Conservation (phyloP, 1,284 basidiomycete genomes). For the Xanthoconium separans region DNA sequence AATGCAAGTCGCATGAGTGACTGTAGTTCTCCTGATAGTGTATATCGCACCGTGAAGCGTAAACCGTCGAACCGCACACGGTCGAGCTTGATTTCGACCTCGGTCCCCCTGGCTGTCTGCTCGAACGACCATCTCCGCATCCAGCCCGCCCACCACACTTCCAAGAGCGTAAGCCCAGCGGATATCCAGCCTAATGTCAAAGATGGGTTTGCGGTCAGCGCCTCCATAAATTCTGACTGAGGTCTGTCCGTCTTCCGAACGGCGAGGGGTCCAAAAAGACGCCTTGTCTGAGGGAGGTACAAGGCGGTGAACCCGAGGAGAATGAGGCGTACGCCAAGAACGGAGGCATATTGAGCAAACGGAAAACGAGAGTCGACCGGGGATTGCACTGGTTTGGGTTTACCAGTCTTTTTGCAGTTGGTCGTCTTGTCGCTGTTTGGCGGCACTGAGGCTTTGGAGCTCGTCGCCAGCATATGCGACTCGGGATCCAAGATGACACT, state of each 20-base stretch:
- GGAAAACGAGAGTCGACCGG: constrained; percentile 33
- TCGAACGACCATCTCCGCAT: constrained; percentile 54
- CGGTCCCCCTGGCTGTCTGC: constrained; percentile 24
- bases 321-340: constrained; percentile 69
- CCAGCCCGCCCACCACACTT: constrained; percentile 76
- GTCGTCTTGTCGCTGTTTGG: constrained; percentile 2
- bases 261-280: constrained; percentile 39
- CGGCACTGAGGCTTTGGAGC: not conserved
- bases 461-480: constrained; percentile 9
- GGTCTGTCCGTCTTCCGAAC: constrained; percentile 51
- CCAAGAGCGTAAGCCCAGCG: constrained; percentile 55
- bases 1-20: constrained; percentile 6
- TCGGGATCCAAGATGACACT: no score
- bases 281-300: constrained; percentile 62
- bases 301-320: constrained; percentile 66
- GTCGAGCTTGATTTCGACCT: constrained; percentile 42
- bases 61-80: constrained; percentile 33
- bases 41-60: constrained; percentile 36
- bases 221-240: constrained; percentile 62
- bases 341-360: constrained; percentile 61
- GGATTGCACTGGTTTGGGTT: not conserved
- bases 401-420: not conserved
- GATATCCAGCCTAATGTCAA: constrained; percentile 63
- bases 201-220: constrained; percentile 63
- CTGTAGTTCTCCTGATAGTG: constrained; percentile 1